A percentile compares a stretch with the other conserved stretches of the same genome.
These are phyloP conservation scores for Sarcodon aspratus DNA, from an alignment of 768 basidiomycete genomes.

Conservation along the genomic window DNA sequence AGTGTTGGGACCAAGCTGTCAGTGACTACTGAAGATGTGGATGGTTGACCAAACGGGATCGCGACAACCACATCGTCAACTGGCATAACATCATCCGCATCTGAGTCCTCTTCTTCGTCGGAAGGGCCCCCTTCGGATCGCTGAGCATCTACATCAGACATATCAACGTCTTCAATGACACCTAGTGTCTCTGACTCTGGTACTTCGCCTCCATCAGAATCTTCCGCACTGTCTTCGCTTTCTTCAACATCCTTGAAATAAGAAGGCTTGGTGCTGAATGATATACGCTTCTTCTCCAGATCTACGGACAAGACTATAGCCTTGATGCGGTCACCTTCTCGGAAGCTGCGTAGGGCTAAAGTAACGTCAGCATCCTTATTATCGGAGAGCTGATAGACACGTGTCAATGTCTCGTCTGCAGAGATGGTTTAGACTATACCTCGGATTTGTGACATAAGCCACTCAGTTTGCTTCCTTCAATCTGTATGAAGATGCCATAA, in stretches of 20 bases:
- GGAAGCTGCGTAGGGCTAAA: conserved; percentile 71
- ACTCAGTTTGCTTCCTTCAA: conserved; percentile 73
- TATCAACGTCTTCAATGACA: conserved; percentile 18
- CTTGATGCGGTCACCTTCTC: conserved; percentile 79
- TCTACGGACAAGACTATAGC: conserved; percentile 67
- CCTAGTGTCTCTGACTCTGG: conserved; percentile 17
- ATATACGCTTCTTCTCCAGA: conserved; percentile 69
- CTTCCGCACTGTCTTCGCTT: conserved; percentile 27
- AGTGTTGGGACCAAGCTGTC: conserved; percentile 14
- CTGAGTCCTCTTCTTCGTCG: conserved; percentile 6
- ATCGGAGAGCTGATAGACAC: conserved; percentile 64
- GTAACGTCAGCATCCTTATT: conserved; percentile 71
- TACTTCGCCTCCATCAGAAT: conserved; percentile 18
- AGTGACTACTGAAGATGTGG: conserved; percentile 15
- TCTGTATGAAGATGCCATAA: conserved; percentile 89
- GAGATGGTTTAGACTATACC: conserved; percentile 24
- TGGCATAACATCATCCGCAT: conserved; percentile 3
- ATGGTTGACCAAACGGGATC: neutral
- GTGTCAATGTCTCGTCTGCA: conserved; percentile 1
- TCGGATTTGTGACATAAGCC: conserved; percentile 94
- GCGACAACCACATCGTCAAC: neutral
- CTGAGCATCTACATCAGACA: conserved; percentile 13
- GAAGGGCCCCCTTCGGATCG: conserved; percentile 8
- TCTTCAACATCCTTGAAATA: conserved; percentile 63
- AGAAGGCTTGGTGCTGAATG: conserved; percentile 78